Base-by-base conservation (phyloP, 1,139 yeast genomes). In the Hansenula sp. region DNA sequence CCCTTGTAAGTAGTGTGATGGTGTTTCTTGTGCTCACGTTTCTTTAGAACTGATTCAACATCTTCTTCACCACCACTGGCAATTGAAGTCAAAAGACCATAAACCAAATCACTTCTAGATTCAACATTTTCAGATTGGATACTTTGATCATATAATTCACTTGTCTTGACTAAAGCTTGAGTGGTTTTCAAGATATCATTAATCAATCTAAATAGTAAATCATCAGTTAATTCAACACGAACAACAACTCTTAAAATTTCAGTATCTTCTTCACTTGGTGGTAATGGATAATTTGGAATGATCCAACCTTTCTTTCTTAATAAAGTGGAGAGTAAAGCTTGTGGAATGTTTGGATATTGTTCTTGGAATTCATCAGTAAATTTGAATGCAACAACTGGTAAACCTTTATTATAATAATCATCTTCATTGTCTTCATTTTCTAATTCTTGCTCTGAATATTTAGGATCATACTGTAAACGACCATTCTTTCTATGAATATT, bases 331-430 rank as follows among this genome's bases (percentile, higher is more conserved):
- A 89, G 61, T 44, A 87, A 73, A 24, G 82, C 75, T 63, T 89
- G 97, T n/a, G 96, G 96, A 43, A 89, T 75, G 60, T 80, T 87
- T 2, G 96, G 92, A 60, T 79, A 86, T 34, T 71, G 61, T 36
- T 73, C 59, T 39, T 66, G 60, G 57, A 89, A 76, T 29, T 70
- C 69, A 38, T 78, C 66, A 4, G 87, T 73, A 51, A 89, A 75
- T 57, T 78, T 78, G 71, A 88, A 89, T 0, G 96, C 83, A 34
- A 89, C 96, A 29, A 89, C 95, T 3, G 97, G 97, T 45, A 89
- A 73, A 8, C 96, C 96, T 2, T 87, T 80, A 54, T 77, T 73
- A 65, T 65, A 88, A 21, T 60, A 55, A 34, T 64, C 66, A 46
- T 74, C 75, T 11, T 57, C 55, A 20, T 59, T 55, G 38, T 51